Conservation (phyloP, 352 stramenopile genomes). For the Globisporangium solare region DNA sequence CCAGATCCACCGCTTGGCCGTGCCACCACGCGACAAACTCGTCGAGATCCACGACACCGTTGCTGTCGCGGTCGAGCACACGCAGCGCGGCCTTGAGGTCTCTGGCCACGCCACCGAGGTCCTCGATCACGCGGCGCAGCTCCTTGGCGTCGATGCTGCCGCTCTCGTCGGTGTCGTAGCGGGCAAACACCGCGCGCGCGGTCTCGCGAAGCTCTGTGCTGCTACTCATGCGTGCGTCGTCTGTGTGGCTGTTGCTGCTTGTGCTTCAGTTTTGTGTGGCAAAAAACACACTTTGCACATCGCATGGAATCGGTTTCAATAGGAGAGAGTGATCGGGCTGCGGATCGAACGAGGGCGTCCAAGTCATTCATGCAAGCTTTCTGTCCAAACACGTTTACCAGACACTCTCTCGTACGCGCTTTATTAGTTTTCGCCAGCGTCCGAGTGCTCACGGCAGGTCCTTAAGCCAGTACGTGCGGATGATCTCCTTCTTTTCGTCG, state of each 20-base stretch:
- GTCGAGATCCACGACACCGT: slow-evolving; percentile 46
- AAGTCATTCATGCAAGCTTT: not conserved
- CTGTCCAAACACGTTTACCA: not conserved
- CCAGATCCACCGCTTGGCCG: slow-evolving; percentile 24
- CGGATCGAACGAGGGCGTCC: not conserved
- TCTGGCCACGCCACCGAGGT: slow-evolving; percentile 46
- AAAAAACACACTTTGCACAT: too few species aligned
- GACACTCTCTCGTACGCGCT: not conserved
- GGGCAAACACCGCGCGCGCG: slow-evolving; percentile 43
- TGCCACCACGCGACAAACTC: slow-evolving; percentile 66
- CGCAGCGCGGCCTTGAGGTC: slow-evolving; percentile 32
- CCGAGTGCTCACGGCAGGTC: slow-evolving; percentile 10
- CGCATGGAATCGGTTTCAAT: slow-evolving; percentile 1
- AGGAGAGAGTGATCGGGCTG: not conserved
- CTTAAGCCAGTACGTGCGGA: slow-evolving; percentile 62
- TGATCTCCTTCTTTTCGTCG: slow-evolving; percentile 61
- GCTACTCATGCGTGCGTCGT: too few species aligned
- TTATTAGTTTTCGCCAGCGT: too few species aligned
- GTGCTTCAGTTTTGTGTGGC: too few species aligned
- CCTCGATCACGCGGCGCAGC: slow-evolving; percentile 40
- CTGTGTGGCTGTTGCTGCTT: too few species aligned
- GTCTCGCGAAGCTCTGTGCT: slow-evolving; percentile 48
- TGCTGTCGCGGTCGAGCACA: slow-evolving; percentile 44
- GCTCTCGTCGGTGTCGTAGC: slow-evolving; percentile 55
- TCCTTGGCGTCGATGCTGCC: slow-evolving; percentile 48